Conservation (phyloP, 768 basidiomycete species). For the Dioszegia hungarica region DNA sequence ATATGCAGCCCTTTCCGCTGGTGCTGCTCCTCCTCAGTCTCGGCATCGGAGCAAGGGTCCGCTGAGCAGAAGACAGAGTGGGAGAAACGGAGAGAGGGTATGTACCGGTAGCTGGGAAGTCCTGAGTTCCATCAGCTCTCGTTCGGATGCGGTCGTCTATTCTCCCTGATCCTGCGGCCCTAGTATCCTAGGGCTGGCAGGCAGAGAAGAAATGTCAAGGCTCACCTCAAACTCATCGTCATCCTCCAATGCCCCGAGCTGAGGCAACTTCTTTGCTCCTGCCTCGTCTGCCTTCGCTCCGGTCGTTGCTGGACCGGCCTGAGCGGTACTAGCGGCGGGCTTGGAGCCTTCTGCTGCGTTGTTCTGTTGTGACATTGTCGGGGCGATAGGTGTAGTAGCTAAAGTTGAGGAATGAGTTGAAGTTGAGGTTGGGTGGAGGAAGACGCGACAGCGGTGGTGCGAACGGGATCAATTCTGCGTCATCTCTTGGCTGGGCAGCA, state of each 20-base stretch:
- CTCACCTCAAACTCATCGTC: constrained; percentile 82
- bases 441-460: constrained; percentile 3
- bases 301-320: neutral
- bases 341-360: neutral
- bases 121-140: constrained; percentile 50
- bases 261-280: constrained; percentile 53
- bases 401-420: neutral
- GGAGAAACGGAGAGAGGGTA: neutral
- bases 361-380: constrained; percentile 1
- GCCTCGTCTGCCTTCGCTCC: constrained; percentile 2
- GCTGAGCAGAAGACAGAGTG: neutral
- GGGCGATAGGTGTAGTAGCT: neutral
- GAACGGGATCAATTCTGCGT: no score
- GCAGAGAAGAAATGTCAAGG: neutral
- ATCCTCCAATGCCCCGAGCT: constrained; percentile 87
- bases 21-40: no score
- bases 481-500: no score
- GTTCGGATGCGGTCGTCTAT: neutral
- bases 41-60: constrained; percentile 16
- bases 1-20: no score
- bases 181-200: no score
- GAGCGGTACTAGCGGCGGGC: neutral
- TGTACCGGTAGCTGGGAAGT: constrained; percentile 76
- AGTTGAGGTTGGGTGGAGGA: neutral
- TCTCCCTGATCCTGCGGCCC: no score